Percentiles rank a stretch among this genome's conserved stretches.
Evolutionary conservation across 139 green algal species (phyloP).

Genomic region (Zygnema cylindricum): DNA sequence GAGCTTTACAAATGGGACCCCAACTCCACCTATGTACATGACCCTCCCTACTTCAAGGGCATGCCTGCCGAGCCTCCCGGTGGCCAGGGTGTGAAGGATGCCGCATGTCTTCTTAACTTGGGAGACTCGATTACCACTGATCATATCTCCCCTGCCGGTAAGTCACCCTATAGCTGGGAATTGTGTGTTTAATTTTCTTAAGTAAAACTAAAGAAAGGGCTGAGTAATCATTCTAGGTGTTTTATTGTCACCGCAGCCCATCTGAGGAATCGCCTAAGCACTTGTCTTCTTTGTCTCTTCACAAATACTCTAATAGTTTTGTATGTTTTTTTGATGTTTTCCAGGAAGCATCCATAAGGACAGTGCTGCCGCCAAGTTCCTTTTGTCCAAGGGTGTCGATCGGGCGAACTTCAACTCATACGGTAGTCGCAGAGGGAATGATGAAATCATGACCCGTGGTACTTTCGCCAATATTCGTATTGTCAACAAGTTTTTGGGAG

Average conservation of each 20-base stretch:
- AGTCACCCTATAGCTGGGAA: no score
- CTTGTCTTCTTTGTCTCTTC: no score
- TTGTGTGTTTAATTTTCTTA: no score
- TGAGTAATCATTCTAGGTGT: no score
- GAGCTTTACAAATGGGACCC: conserved; percentile 57
- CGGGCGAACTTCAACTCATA: conserved; percentile 65
- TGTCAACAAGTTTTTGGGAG: conserved; percentile 64
- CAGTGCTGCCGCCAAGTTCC: conserved; percentile 58
- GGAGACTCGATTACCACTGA: conserved; percentile 64
- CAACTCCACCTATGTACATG: conserved; percentile 62
- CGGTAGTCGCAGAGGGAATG: conserved; percentile 62
- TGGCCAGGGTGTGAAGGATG: conserved; percentile 50
- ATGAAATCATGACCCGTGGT: conserved; percentile 66
- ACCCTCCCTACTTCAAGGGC: conserved; percentile 64
- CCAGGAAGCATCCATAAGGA: conserved; percentile 60
- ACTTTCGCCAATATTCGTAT: conserved; percentile 70
- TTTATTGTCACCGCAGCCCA: no score
- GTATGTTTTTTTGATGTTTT: conserved; percentile 9
- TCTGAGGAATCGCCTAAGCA: no score
- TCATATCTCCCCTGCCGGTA: conserved; percentile 61
- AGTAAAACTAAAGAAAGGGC: no score
- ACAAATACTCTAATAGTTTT: not conserved
- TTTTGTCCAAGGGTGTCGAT: conserved; percentile 45
- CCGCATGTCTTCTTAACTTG: conserved; percentile 53
- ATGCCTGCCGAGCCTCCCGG: conserved; percentile 53